phyloP scores from a whole-genome alignment of 192 early-diverging fungal genomes.

The Ambispora gerdemannii region DNA sequence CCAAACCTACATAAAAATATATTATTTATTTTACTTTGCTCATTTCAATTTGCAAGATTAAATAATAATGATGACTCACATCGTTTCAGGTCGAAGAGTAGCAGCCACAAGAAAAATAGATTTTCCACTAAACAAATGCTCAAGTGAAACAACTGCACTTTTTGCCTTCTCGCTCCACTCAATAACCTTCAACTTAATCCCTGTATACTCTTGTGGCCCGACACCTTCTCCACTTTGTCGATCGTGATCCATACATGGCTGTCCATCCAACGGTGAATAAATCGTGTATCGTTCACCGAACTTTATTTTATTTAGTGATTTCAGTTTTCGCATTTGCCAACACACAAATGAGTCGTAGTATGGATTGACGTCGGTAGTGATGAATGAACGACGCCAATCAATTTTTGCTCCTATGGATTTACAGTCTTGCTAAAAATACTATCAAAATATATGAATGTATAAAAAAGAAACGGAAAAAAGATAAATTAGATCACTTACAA shows the following conservation, averaged over 20 bases:
- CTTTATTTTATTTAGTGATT: constrained; percentile 76
- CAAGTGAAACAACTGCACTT: constrained; percentile 42
- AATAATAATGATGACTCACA: constrained; percentile 53
- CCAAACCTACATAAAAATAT: constrained; percentile 62
- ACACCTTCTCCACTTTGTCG: constrained; percentile 90
- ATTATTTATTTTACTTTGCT: not conserved
- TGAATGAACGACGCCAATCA: constrained; percentile 95
- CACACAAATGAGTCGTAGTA: constrained; percentile 98
- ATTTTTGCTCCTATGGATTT: constrained; percentile 76
- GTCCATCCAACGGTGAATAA: constrained; percentile 90
- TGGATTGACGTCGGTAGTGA: constrained; percentile 96
- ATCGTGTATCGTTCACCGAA: constrained; percentile 97
- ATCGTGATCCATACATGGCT: constrained; percentile 99
- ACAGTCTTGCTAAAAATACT: constrained; percentile 54
- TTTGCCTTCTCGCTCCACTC: constrained; percentile 56
- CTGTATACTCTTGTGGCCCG: constrained; percentile 93
- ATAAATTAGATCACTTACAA: constrained; percentile 40
- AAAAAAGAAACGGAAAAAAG: constrained; percentile 15
- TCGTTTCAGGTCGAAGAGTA: constrained; percentile 96
- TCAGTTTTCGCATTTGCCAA: constrained; percentile 96
- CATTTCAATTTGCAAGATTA: too few species aligned
- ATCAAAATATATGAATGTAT: constrained; percentile 9
- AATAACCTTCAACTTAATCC: constrained; percentile 86
- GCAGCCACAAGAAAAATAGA: constrained; percentile 89
- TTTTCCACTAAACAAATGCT: constrained; percentile 62